These are phyloP conservation scores for Kwoniella sp. DNA, from an alignment of 768 basidiomycete genomes.

Conservation along the genomic window DNA sequence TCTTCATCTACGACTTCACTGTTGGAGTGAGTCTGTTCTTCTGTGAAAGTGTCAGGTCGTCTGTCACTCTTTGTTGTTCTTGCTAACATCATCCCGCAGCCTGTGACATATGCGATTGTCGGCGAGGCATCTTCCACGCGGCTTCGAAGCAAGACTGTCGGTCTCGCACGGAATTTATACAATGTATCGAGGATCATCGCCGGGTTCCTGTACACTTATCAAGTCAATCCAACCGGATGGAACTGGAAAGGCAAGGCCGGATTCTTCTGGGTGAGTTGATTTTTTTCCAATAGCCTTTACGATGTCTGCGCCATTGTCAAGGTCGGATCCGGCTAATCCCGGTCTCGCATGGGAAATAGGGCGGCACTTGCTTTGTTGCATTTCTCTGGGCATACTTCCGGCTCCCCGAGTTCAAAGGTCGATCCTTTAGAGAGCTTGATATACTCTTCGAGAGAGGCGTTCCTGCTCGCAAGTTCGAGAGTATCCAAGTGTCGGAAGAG, in stretches of 20 bases:
- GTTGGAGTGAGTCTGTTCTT: conserved; percentile 22
- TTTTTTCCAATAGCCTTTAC: neutral
- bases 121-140: conserved; percentile 53
- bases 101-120: conserved; percentile 52
- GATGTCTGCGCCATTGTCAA: too few relatives aligned
- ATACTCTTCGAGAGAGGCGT: conserved; percentile 43
- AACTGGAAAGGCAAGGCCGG: conserved; percentile 8
- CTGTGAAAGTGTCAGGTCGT: neutral
- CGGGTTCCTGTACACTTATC: conserved; percentile 24
- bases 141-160: conserved; percentile 54
- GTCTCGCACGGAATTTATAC: conserved; percentile 14
- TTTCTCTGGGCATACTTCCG: conserved; percentile 29
- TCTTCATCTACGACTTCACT: conserved; percentile 32
- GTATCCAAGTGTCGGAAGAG: conserved; percentile 29
- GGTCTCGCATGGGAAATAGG: conserved; percentile 4
- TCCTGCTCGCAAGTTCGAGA: conserved; percentile 33
- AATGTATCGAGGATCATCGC: conserved; percentile 24
- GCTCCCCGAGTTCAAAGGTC: conserved; percentile 42
- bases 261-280: conserved; percentile 18
- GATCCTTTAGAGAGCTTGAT: conserved; percentile 47
- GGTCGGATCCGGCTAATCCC: neutral
- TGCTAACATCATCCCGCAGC: conserved; percentile 2
- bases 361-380: neutral
- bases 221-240: conserved; percentile 3
- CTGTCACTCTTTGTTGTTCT: neutral